phyloP scores from a whole-genome alignment of 1,139 yeast species.

The Yamadazyma triangularis region DNA sequence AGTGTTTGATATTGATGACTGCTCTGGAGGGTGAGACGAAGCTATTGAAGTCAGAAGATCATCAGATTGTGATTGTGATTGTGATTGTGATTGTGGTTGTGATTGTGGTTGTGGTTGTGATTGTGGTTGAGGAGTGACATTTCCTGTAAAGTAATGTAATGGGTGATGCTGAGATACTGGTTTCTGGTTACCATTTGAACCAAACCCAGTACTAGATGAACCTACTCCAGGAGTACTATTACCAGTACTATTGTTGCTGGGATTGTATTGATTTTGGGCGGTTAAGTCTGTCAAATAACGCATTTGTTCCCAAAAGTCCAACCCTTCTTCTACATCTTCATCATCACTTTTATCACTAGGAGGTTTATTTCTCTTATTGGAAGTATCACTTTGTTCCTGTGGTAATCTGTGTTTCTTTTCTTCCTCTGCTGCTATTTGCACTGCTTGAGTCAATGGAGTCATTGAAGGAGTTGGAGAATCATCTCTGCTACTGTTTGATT shows the following conservation, averaged over 20 bases:
- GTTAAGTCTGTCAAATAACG: slow-evolving; percentile 41
- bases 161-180: slow-evolving; percentile 52
- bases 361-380: slow-evolving; percentile 10
- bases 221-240: slow-evolving; percentile 3
- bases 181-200: slow-evolving; percentile 5
- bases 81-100: too few species aligned
- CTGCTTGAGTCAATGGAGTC: slow-evolving; percentile 43
- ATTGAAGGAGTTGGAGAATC: slow-evolving; percentile 16
- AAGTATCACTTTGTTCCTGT: slow-evolving; percentile 5
- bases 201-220: background rate
- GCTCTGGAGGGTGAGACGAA: too few species aligned
- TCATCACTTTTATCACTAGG: slow-evolving; percentile 10
- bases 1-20: too few species aligned
- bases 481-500: slow-evolving; percentile 7
- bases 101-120: background rate
- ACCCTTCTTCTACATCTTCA: slow-evolving; percentile 34
- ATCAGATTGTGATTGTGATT: too few species aligned
- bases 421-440: slow-evolving; percentile 37
- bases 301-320: slow-evolving; percentile 71
- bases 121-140: slow-evolving; percentile 16
- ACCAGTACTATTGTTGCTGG: slow-evolving; percentile 3
- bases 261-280: background rate
- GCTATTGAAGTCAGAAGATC: too few species aligned
- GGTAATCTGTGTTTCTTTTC: slow-evolving; percentile 13
- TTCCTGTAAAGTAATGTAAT: slow-evolving; percentile 26